Evolutionary conservation across 2,329 filamentous ascomycete genomes (phyloP), one percentile per base, ranked within the genome.

Genomic region (Purpureocillium lavendulum): DNA sequence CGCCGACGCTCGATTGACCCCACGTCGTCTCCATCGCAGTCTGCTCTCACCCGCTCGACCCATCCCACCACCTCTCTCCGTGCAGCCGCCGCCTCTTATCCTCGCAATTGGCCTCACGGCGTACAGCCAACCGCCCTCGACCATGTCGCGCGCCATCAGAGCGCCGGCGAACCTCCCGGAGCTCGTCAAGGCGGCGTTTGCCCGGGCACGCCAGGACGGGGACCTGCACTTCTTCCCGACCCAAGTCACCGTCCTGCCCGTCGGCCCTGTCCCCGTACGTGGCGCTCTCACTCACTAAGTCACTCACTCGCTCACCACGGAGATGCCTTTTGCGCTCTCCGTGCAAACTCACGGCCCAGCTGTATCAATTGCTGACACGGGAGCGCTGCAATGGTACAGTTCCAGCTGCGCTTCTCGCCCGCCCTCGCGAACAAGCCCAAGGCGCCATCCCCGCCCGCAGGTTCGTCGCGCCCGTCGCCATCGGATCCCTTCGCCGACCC

Each of bases 361-460:
- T 33, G 33, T 30, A 30, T 29, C 15, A 39, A 16, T 36, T 8
- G 14, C 30, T 34, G 7, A 38, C 30, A 26, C 4, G 7, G 5
- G 21, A 26, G 21, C n/a, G n/a, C n/a, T n/a, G 21, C 21, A 26
- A 26, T 6, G 10, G 10, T 26, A 10, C 45, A 85, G 81, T 84
- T 86, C 54, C 83, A 87, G 61, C 64, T 87, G 2, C 80, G 82
- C 38, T 87, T 77, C 65, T 82, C 81, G 8, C 81, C 81, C 0
- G 62, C 80, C 0, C 68, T 87, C 4, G 79, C 79, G 35, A 75
- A 75, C 51, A 87, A 87, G 52, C 81, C 82, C 4, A 76, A 70
- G 50, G 63, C 2, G 40, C 49, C 12, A 50, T 55, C 7, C 58
- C 53, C 33, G 50, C 39, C 31, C 53, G 53, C 21, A 10, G 21